Conservation (phyloP, 345 rosid genomes). For the Citropsis articulata region DNA sequence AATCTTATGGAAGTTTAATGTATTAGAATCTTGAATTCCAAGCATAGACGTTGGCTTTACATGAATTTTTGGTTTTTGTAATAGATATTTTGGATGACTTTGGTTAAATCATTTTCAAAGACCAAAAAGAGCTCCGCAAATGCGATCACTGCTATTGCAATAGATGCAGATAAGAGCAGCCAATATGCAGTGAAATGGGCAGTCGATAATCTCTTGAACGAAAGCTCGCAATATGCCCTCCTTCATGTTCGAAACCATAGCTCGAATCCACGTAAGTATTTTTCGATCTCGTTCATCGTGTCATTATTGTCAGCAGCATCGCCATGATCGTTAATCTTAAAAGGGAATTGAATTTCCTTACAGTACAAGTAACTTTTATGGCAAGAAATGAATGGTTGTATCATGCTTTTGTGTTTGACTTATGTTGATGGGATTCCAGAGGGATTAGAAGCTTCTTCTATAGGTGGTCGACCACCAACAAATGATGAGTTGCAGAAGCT, state of each 20-base stretch:
- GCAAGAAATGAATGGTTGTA: background rate
- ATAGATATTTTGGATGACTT: background rate
- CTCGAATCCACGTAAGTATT: constrained; percentile 25
- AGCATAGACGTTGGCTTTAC: background rate
- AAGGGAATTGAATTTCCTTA: background rate
- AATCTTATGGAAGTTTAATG: background rate
- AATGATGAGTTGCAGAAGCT: constrained; percentile 46
- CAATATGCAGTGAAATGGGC: constrained; percentile 60
- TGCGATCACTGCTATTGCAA: constrained; percentile 43
- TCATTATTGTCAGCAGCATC: background rate
- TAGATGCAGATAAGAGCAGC: constrained; percentile 47
- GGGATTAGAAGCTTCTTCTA: constrained; percentile 18
- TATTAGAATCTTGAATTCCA: background rate
- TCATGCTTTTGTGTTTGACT: background rate
- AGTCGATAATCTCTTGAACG: constrained; percentile 37
- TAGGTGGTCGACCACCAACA: constrained; percentile 45
- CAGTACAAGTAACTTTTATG: background rate
- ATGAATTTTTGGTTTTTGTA: too few species aligned
- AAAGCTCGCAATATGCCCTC: constrained; percentile 27
- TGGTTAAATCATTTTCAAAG: background rate
- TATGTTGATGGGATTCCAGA: constrained; percentile 17
- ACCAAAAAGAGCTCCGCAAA: background rate
- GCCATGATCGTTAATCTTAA: background rate
- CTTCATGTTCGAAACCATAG: constrained; percentile 38
- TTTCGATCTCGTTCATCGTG: background rate